Percentiles rank a stretch among this genome's conserved stretches.
These are phyloP conservation scores for Ceratocystis albifundus DNA, from an alignment of 2,329 filamentous ascomycete genomes.

Conservation along the genomic window DNA sequence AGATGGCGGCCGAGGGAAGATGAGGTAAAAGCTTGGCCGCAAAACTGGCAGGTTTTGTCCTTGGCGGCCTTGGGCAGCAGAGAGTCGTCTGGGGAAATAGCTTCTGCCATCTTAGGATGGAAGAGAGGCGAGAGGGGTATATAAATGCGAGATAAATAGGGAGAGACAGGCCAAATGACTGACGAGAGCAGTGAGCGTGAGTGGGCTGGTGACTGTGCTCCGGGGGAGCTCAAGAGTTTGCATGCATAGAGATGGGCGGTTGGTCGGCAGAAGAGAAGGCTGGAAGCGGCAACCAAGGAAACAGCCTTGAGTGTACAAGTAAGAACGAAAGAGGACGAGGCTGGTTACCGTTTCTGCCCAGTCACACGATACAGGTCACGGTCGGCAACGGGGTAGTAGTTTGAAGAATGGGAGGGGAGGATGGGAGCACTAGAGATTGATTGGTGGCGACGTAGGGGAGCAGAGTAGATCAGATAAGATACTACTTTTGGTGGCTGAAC, in stretches of 20 bases:
- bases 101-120: constrained; percentile 30
- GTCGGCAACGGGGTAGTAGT: background rate
- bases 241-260: constrained; percentile 19
- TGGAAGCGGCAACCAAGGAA: too few relatives aligned
- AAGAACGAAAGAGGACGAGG: background rate
- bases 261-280: constrained; percentile 22
- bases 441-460: background rate
- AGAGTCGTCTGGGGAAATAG: constrained; percentile 27
- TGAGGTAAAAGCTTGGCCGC: constrained; percentile 79
- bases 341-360: background rate
- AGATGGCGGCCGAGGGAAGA: constrained; percentile 87
- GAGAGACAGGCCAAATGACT: constrained; percentile 3
- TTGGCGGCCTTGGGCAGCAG: constrained; percentile 44
- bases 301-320: too few relatives aligned
- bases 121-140: constrained; percentile 10
- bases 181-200: background rate
- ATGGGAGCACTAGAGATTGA: background rate
- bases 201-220: constrained; percentile 14
- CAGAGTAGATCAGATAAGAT: background rate
- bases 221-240: constrained; percentile 20
- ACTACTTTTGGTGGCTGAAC: background rate
- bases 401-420: background rate
- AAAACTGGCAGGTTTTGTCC: constrained; percentile 82
- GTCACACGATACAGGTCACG: background rate
- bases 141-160: background rate